Evolutionary conservation across 2,329 filamentous ascomycete genomes (phyloP), one percentile per base, ranked within the genome.

Genomic region (Hirsutella minnesotensis): DNA sequence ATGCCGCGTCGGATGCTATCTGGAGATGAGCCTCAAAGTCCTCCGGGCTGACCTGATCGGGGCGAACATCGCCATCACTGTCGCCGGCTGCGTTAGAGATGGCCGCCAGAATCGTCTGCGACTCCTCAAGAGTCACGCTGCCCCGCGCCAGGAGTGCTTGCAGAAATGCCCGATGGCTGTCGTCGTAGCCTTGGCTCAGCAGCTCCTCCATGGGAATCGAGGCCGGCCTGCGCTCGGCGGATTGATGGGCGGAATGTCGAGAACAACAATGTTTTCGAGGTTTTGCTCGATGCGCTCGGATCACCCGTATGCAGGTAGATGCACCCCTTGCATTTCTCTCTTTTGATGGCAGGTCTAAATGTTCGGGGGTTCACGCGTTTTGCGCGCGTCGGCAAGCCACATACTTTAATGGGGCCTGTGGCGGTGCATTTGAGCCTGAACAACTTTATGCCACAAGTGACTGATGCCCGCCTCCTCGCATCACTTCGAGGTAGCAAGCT

Each of bases 101-200:
- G 27, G 73, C 75, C 3, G 89, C 86, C 13, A 96, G 70, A 20
- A 95, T 68, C 1, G 78, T 75, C 53, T 79, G 79, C 12, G 81
- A 80, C 54, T 94, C 79, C 42, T 78, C 70, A 48, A 84, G 77
- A 1, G 86, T 94, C 60, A 96, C 71, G 37, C 79, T 78, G 19
- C 85, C 83, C 40, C 81, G 79, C 3, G 85, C 79, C 61, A 95
- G 72, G 51, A 98, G 80, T 39, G 86, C 85, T 63, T 98, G 92
- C 1, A 96, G 70, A 56, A 98, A 95, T 9, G 90, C 89, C 44
- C 87, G 82, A 59, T 95, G 85, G 47, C 72, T 73, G 57, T 94
- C 69, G 44, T 60, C 57, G 54, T 74, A 77, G 19, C 62, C 59
- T 1, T 49, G 48, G 3, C 55, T 55, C 10, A 64, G 39, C 16